Evolutionary conservation across 345 rosid species (phyloP).

Genomic region (Boechera divaricarpa): DNA sequence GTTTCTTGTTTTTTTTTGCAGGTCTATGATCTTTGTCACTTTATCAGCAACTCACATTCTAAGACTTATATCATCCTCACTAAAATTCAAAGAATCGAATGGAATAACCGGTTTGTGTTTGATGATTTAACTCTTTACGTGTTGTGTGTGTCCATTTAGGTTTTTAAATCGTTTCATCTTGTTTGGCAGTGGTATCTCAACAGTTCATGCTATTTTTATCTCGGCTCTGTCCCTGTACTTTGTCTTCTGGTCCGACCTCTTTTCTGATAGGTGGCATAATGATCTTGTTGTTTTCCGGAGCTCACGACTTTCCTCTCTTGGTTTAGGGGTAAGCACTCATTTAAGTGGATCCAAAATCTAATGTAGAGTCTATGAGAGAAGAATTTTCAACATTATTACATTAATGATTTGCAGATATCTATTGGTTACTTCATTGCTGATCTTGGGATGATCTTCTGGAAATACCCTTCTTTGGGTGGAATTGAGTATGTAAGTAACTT

Average conservation of each 20-base stretch:
- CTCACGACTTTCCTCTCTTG: conserved; percentile 73
- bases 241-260: conserved; percentile 82
- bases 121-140: conserved; percentile 9
- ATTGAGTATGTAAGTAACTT: conserved; percentile 77
- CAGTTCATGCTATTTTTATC: conserved; percentile 77
- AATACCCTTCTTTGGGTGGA: conserved; percentile 88
- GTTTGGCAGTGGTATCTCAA: conserved; percentile 76
- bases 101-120: conserved; percentile 86
- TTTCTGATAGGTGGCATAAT: conserved; percentile 60
- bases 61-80: conserved; percentile 69
- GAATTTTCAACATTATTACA: not conserved
- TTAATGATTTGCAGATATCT: conserved; percentile 64
- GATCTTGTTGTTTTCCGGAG: conserved; percentile 67
- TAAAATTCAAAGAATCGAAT: conserved; percentile 70
- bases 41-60: conserved; percentile 70
- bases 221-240: conserved; percentile 72
- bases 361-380: conserved; percentile 18
- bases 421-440: conserved; percentile 89
- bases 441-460: conserved; percentile 85
- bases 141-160: not conserved
- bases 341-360: not conserved
- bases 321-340: conserved; percentile 64
- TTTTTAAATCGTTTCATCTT: not conserved
- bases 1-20: conserved; percentile 23
- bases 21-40: conserved; percentile 77